A percentile compares a stretch with the other conserved stretches of the same genome.
Conservation (phyloP, 495 filamentous ascomycete genomes). For the Hypoxylon crocopeplum region DNA sequence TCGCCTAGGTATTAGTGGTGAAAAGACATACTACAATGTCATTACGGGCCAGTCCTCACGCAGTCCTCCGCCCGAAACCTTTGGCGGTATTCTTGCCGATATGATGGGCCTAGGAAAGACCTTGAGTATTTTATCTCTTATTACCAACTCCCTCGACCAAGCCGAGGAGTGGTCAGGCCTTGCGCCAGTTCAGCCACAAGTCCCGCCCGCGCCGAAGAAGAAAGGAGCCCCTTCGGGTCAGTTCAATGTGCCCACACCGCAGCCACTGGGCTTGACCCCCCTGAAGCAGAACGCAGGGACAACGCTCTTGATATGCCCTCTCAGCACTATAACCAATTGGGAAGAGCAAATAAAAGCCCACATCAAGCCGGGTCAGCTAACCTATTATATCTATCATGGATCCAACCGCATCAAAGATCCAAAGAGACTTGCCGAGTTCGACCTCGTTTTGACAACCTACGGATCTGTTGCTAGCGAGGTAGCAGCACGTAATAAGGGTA, state of each 20-base stretch:
- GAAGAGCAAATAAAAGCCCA: conserved; percentile 86
- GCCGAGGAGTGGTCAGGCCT: conserved; percentile 63
- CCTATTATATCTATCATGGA: conserved; percentile 86
- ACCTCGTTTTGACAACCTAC: conserved; percentile 93
- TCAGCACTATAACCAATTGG: conserved; percentile 93
- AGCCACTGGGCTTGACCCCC: conserved; percentile 48
- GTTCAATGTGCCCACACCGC: conserved; percentile 46
- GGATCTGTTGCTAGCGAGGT: conserved; percentile 83
- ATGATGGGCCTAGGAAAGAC: conserved; percentile 99
- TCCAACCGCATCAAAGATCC: conserved; percentile 70
- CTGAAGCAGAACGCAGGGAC: conserved; percentile 73
- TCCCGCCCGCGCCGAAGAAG: conserved; percentile 42
- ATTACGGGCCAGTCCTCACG: conserved; percentile 74
- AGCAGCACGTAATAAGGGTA: conserved; percentile 62
- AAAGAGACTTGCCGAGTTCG: conserved; percentile 70
- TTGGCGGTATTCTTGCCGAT: conserved; percentile 92
- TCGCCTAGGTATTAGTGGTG: conserved; percentile 57
- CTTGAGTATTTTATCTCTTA: conserved; percentile 81
- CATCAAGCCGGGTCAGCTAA: conserved; percentile 64
- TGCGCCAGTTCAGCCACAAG: conserved; percentile 47
- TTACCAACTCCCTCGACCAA: conserved; percentile 66
- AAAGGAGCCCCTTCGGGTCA: conserved; percentile 39
- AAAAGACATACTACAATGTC: conserved; percentile 73
- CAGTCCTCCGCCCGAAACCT: conserved; percentile 69
- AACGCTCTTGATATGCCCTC: conserved; percentile 87